These are phyloP conservation scores for Trichoderma sp. DNA, from an alignment of 2,329 filamentous ascomycete species.

Conservation along the genomic window DNA sequence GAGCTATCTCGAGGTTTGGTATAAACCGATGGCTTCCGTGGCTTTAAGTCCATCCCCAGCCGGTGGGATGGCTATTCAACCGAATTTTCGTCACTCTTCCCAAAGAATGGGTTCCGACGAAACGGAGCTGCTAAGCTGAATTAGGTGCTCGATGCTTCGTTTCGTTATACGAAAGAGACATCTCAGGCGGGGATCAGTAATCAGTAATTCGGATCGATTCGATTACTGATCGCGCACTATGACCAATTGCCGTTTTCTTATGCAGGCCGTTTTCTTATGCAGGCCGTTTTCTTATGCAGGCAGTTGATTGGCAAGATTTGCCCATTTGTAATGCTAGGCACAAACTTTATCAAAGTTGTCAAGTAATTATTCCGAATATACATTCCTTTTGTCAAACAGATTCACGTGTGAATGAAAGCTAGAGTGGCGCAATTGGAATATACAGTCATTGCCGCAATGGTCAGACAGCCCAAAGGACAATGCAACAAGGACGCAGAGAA, in stretches of 20 bases:
- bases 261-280: no score
- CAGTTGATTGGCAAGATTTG: neutral
- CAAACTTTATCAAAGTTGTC: neutral
- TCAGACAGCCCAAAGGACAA: no score
- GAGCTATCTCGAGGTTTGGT: neutral
- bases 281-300: neutral
- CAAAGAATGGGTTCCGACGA: neutral
- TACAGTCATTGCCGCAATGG: no score
- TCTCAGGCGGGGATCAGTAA: neutral
- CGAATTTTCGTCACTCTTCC: neutral
- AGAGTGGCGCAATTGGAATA: no score
- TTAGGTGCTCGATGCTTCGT: neutral
- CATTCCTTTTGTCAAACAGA: no score
- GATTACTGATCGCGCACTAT: constrained; percentile 3
- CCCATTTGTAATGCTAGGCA: neutral
- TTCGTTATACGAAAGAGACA: neutral
- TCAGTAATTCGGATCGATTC: neutral
- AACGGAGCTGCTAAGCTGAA: neutral
- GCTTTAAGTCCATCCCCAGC: neutral
- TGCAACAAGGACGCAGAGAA: no score
- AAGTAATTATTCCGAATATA: neutral
- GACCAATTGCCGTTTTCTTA: neutral
- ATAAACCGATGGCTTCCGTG: neutral
- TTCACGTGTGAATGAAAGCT: no score
- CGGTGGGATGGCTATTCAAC: constrained; percentile 4